phyloP scores from a whole-genome alignment of 306 rosid species.

The Glycine tomentella region DNA sequence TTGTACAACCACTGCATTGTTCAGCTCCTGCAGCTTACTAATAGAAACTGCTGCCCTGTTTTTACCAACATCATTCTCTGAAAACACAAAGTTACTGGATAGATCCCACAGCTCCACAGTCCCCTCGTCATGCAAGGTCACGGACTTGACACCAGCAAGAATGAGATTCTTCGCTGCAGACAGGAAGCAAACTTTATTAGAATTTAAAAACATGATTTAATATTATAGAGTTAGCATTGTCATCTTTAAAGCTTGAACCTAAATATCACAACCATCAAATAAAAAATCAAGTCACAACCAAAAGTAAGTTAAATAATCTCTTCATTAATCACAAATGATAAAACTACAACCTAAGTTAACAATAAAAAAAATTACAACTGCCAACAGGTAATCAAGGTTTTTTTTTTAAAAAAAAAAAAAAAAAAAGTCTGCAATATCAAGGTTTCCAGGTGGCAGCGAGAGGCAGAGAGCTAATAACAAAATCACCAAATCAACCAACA shows the following conservation, averaged over 20 bases:
- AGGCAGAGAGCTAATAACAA: not conserved
- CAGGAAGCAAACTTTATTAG: slow-evolving; percentile 49
- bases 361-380: not conserved
- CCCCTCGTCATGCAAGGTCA: slow-evolving; percentile 90
- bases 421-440: not conserved
- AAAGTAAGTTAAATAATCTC: not conserved
- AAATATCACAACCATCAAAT: not conserved
- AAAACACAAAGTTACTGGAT: slow-evolving; percentile 75
- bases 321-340: not conserved
- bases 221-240: not conserved
- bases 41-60: slow-evolving; percentile 82
- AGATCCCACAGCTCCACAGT: slow-evolving; percentile 84
- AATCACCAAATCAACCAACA: not conserved
- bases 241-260: slow-evolving; percentile 15
- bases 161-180: slow-evolving; percentile 87
- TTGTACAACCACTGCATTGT: slow-evolving; percentile 79
- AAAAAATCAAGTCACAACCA: not conserved
- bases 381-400: not conserved
- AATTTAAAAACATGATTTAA: slow-evolving; percentile 26
- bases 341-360: not conserved
- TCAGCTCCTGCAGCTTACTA: slow-evolving; percentile 91
- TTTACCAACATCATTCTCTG: slow-evolving; percentile 75
- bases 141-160: slow-evolving; percentile 93
- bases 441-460: not conserved
- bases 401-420: no score